phyloP scores from a whole-genome alignment of 768 basidiomycete genomes.

The Pleurotus eryngii region DNA sequence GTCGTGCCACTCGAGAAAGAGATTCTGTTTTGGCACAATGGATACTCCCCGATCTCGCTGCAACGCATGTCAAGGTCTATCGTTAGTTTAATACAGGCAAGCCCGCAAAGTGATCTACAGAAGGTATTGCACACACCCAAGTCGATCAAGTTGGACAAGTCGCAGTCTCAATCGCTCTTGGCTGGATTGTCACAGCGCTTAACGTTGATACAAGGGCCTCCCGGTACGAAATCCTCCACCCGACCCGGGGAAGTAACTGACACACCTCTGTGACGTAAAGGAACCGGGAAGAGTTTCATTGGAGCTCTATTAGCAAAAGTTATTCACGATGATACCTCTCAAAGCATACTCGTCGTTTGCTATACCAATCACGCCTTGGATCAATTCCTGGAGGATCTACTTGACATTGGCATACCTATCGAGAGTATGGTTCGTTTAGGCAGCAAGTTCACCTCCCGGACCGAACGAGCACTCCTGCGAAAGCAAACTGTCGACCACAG shows the following conservation, averaged over 20 bases:
- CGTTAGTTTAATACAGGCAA: slow-evolving; percentile 20
- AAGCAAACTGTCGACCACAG: slow-evolving; percentile 28
- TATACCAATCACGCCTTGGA: slow-evolving; percentile 77
- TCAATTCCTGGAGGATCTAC: slow-evolving; percentile 61
- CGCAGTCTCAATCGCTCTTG: slow-evolving; percentile 47
- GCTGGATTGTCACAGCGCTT: slow-evolving; percentile 53
- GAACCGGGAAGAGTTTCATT: slow-evolving; percentile 74
- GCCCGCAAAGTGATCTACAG: slow-evolving; percentile 40
- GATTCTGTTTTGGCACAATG: slow-evolving; percentile 50
- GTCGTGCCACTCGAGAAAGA: slow-evolving; percentile 46
- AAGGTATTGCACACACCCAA: slow-evolving; percentile 31
- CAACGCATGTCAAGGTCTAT: slow-evolving; percentile 12
- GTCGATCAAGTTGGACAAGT: slow-evolving; percentile 45
- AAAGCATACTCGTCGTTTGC: slow-evolving; percentile 64
- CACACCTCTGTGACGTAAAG: slow-evolving; percentile 25
- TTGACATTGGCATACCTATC: slow-evolving; percentile 54
- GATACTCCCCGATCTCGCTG: slow-evolving; percentile 8
- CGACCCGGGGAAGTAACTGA: not conserved
- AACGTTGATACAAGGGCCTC: slow-evolving; percentile 68
- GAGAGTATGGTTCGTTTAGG: slow-evolving; percentile 53
- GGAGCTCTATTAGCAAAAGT: slow-evolving; percentile 64
- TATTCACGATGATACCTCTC: slow-evolving; percentile 42
- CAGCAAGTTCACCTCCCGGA: slow-evolving; percentile 49
- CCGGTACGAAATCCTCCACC: slow-evolving; percentile 38
- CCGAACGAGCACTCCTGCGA: slow-evolving; percentile 41